Base-by-base conservation (phyloP, 75 land plant species). In the Sequoiadendron giganteum region DNA sequence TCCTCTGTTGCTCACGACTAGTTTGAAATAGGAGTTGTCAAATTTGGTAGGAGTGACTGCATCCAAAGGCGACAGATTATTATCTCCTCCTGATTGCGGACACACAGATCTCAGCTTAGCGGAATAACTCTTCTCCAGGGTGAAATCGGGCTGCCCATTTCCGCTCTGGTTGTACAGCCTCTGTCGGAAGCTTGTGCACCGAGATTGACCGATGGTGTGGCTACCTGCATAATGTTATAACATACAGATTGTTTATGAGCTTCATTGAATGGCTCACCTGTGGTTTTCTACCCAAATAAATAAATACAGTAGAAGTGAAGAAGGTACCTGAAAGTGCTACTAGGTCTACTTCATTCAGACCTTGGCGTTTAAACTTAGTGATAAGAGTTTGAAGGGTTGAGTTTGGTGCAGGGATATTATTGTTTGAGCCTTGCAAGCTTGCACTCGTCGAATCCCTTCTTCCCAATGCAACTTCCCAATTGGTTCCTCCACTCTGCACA, bases 141-240 rank as follows among this genome's bases (percentile, higher is more conserved):
- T 93, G 39, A 84, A 65, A 87, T 95, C 95, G 9, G 95, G 94
- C 78, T 86, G 42, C 28, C 92, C 92, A 42, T 91, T 95, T 78
- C 94, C 98, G 25, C 90, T 56, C 42, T 93, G 93, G 95, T 96
- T 93, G 94, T 94, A 96, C 2, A 95, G 90, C 87, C 96, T 88
- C 52, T 92, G 91, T 89, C 91, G 86, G 93, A 95, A 93, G 89
- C 92, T 93, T 25, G 92, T 89, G 91, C 98, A 96, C 14, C 92
- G 88, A n/a, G 96, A 72, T n/a, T 89, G 84, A 13, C 98, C 98
- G 21, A 96, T 95, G 28, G 98, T 95, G 90, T 96, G 98, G 40
- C 94, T 91, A 15, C 98, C 98, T 96, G 93, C 47, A 14, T 13
- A 1, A 52, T 52, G 1, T 52, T 52, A 52, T 13, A 52, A 52